Percentiles rank a stretch among this genome's conserved stretches.
Conservation (phyloP, 2,329 filamentous ascomycete species). For the Fusarium tuaranense region DNA sequence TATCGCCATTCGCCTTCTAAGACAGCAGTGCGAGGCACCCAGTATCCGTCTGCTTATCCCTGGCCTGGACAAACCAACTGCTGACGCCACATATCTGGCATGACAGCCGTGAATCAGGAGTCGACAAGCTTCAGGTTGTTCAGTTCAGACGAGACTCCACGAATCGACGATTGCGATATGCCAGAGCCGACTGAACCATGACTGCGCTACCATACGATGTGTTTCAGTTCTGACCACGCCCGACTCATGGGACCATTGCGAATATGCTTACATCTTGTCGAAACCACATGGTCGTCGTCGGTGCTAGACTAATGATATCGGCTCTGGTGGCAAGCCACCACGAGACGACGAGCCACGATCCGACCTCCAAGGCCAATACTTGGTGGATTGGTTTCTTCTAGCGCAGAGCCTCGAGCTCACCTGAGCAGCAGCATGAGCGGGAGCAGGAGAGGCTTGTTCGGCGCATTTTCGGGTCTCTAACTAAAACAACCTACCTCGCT, state of each 20-base stretch:
- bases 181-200: constrained; percentile 32
- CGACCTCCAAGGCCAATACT: background rate
- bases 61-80: constrained; percentile 38
- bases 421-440: background rate
- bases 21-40: constrained; percentile 30
- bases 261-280: constrained; percentile 7
- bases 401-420: constrained; percentile 4
- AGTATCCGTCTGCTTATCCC: constrained; percentile 37
- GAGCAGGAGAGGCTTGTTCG: constrained; percentile 16
- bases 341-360: background rate
- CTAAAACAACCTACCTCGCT: constrained; percentile 23
- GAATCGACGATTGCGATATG: constrained; percentile 39
- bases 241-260: constrained; percentile 22
- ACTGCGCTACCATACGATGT: constrained; percentile 34
- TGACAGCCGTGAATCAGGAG: constrained; percentile 43
- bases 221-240: constrained; percentile 38
- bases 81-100: constrained; percentile 46
- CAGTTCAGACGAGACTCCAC: constrained; percentile 38
- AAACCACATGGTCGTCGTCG: background rate
- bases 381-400: background rate
- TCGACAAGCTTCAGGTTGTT: constrained; percentile 26
- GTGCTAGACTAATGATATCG: background rate
- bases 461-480: constrained; percentile 35
- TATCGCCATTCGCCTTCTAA: constrained; percentile 32
- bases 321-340: background rate